Conservation (phyloP, 768 basidiomycete species). For the Sarcodon sp. region DNA sequence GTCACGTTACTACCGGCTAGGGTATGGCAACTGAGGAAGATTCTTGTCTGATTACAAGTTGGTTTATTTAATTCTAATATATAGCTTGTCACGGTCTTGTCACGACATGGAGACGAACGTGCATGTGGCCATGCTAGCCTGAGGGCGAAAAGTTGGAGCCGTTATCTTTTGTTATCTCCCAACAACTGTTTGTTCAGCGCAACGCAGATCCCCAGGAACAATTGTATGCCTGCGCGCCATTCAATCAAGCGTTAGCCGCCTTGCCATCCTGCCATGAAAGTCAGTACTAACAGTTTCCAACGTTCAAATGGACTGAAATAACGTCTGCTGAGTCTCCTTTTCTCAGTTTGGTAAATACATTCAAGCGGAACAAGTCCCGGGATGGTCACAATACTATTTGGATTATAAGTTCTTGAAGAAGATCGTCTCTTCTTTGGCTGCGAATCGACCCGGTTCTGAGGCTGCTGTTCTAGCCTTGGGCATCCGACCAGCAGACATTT, state of each 20-base stretch:
- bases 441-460: constrained; percentile 83
- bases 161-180: no score
- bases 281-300: no score
- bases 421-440: constrained; percentile 91
- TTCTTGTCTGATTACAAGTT: constrained; percentile 49
- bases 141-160: no score
- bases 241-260: no score
- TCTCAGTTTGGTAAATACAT: constrained; percentile 95
- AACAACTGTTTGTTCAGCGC: no score
- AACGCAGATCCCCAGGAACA: no score
- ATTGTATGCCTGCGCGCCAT: no score
- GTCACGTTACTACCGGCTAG: constrained; percentile 69
- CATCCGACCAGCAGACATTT: constrained; percentile 52
- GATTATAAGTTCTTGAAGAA: constrained; percentile 99
- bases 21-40: constrained; percentile 79
- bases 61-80: neutral
- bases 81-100: neutral
- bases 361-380: constrained; percentile 90
- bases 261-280: no score
- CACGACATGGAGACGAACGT: constrained; percentile 28
- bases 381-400: constrained; percentile 92
- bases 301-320: no score
- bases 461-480: constrained; percentile 79
- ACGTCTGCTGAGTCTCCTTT: neutral
- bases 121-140: no score